Evolutionary conservation across 1,284 basidiomycete species (phyloP).

Genomic region (Apiotrichum domesticum): DNA sequence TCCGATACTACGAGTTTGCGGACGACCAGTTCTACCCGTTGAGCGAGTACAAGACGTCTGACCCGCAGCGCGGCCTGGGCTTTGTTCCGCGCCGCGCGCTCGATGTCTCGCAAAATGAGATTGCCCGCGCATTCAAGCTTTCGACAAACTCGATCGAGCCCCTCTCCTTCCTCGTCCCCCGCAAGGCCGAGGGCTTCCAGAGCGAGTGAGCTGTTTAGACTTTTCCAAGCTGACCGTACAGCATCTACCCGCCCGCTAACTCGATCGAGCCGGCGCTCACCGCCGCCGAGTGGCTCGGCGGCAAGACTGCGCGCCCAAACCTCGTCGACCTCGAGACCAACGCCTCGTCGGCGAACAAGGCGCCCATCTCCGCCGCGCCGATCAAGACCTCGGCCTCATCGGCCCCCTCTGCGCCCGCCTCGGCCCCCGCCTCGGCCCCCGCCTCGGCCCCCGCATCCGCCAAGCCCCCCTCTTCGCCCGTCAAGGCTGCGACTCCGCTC

Average conservation of each 20-base stretch:
- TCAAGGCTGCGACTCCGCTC: too few relatives aligned
- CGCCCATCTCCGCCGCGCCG: slow-evolving; percentile 29
- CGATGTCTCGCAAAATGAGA: slow-evolving; percentile 86
- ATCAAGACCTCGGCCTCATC: not conserved
- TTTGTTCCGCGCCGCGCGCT: slow-evolving; percentile 88
- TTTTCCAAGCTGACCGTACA: slow-evolving; percentile 43
- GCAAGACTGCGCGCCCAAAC: slow-evolving; percentile 68
- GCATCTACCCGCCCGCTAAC: slow-evolving; percentile 87
- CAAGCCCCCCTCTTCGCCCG: too few relatives aligned
- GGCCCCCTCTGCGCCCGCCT: not conserved
- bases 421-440: not conserved
- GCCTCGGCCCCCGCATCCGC: not conserved
- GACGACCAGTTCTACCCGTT: slow-evolving; percentile 73
- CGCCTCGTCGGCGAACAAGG: slow-evolving; percentile 40
- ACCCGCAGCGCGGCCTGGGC: slow-evolving; percentile 85
- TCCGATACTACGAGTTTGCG: slow-evolving; percentile 93
- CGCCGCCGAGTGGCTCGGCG: slow-evolving; percentile 77
- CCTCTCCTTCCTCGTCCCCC: slow-evolving; percentile 86
- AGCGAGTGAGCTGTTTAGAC: slow-evolving; percentile 31
- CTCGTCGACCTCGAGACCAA: slow-evolving; percentile 52
- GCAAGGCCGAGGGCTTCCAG: slow-evolving; percentile 55
- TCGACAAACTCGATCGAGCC: slow-evolving; percentile 71
- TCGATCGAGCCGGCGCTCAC: slow-evolving; percentile 72
- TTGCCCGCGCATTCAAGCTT: slow-evolving; percentile 91
- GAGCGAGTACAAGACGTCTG: slow-evolving; percentile 80